Conservation (phyloP, 2,329 filamentous ascomycete species). For the Dactylella cylindrospora region DNA sequence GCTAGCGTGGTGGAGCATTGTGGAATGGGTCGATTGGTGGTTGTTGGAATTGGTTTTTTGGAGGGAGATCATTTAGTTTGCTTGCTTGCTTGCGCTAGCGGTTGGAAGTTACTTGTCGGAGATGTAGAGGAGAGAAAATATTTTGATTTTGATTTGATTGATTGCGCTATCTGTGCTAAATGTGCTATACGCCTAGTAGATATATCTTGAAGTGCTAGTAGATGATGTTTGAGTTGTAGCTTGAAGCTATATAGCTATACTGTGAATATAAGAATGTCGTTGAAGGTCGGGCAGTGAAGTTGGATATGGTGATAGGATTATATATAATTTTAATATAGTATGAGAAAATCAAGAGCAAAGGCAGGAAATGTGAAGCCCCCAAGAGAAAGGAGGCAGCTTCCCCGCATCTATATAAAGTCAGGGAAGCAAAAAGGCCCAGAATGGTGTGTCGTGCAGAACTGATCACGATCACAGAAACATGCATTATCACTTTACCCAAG, state of each 20-base stretch:
- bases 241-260: neutral
- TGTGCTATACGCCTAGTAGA: too few relatives aligned
- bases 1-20: conserved; percentile 17
- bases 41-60: conserved; percentile 24
- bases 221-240: conserved; percentile 1
- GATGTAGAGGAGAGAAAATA: too few relatives aligned
- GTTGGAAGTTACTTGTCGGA: too few relatives aligned
- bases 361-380: too few relatives aligned
- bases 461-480: too few relatives aligned
- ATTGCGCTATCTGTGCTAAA: too few relatives aligned
- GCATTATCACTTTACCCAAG: too few relatives aligned
- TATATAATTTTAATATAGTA: neutral
- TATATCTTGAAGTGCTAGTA: neutral
- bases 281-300: neutral
- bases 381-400: conserved; percentile 6
- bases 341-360: neutral
- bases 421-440: conserved; percentile 14
- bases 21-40: conserved; percentile 13
- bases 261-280: neutral
- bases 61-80: conserved; percentile 27
- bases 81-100: too few relatives aligned
- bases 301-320: too few relatives aligned
- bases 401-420: conserved; percentile 23
- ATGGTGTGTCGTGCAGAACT: conserved; percentile 40
- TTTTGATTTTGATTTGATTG: conserved; percentile 5